A percentile compares a stretch with the other conserved stretches of the same genome.
phyloP scores from a whole-genome alignment of 768 basidiomycete species.

The Lentinula boryana region DNA sequence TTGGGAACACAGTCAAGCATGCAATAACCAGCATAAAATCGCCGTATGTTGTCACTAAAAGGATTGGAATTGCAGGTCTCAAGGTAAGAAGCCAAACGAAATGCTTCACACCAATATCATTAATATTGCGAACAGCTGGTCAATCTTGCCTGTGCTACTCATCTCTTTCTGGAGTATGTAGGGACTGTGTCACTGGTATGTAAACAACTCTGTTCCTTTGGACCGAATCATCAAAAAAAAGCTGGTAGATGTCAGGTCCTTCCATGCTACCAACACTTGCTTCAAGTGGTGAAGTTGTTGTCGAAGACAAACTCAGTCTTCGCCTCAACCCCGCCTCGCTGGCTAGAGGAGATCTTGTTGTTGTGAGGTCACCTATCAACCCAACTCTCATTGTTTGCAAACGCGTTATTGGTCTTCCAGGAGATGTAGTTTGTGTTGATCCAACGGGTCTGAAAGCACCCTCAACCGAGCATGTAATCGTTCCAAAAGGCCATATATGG shows the following conservation, averaged over 20 bases:
- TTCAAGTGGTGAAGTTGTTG: constrained; percentile 47
- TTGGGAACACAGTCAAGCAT: not conserved
- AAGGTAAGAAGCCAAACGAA: not conserved
- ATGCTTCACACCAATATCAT: not conserved
- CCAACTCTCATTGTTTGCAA: constrained; percentile 75
- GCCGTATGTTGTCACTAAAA: not conserved
- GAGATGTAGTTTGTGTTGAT: constrained; percentile 85
- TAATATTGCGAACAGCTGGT: constrained; percentile 29
- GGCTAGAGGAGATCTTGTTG: constrained; percentile 72
- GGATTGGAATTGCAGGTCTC: not conserved
- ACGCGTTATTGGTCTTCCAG: constrained; percentile 83
- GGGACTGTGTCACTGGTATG: constrained; percentile 49
- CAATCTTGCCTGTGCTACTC: constrained; percentile 52
- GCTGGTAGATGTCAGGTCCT: constrained; percentile 55
- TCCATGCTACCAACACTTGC: constrained; percentile 81
- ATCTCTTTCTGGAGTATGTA: constrained; percentile 60
- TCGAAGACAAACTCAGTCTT: constrained; percentile 57
- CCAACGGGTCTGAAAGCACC: constrained; percentile 65
- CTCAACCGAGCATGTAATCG: constrained; percentile 63
- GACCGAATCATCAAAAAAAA: not conserved
- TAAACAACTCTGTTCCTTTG: not conserved
- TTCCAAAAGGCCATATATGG: constrained; percentile 90
- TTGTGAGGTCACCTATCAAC: constrained; percentile 63
- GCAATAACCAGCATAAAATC: not conserved
- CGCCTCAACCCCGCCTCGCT: constrained; percentile 45